phyloP scores from a whole-genome alignment of 371 early-diverging fungal species.

The Sporodiniella umbellata region DNA sequence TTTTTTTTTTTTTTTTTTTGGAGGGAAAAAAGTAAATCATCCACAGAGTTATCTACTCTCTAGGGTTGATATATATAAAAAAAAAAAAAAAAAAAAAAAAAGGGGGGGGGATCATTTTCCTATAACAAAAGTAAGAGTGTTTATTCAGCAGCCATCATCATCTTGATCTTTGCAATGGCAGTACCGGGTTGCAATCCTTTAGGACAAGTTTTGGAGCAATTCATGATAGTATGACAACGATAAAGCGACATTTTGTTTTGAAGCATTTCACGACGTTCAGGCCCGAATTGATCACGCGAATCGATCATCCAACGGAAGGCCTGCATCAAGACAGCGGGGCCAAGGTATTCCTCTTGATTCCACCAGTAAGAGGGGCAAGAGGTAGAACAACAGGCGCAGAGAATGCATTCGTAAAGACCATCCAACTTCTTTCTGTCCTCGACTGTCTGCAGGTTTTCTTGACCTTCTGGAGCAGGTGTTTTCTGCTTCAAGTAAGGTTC shows the following conservation, averaged over 20 bases:
- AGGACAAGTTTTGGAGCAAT: constrained; percentile 95
- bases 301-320: constrained; percentile 98
- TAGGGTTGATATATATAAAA: too few species aligned
- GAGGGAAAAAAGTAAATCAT: too few species aligned
- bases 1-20: too few species aligned
- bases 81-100: too few species aligned
- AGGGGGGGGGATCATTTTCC: too few species aligned
- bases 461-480: constrained; percentile 57
- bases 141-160: constrained; percentile 85
- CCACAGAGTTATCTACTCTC: too few species aligned
- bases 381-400: constrained; percentile 97
- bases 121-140: too few species aligned
- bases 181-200: constrained; percentile 95
- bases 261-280: constrained; percentile 83
- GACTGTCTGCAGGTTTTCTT: constrained; percentile 89
- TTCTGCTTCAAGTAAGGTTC: constrained; percentile 94
- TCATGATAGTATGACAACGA: constrained; percentile 99
- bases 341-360: constrained; percentile 93
- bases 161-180: constrained; percentile 96
- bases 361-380: constrained; percentile 98
- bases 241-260: constrained; percentile 95
- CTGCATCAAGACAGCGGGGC: constrained; percentile 95
- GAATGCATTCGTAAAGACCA: constrained; percentile 96
- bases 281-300: constrained; percentile 90
- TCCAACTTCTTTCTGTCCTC: constrained; percentile 95